Evolutionary conservation across 2,329 filamentous ascomycete species (phyloP), one percentile per base, ranked within the genome.

Genomic region (Ophiosphaerella narmari): DNA sequence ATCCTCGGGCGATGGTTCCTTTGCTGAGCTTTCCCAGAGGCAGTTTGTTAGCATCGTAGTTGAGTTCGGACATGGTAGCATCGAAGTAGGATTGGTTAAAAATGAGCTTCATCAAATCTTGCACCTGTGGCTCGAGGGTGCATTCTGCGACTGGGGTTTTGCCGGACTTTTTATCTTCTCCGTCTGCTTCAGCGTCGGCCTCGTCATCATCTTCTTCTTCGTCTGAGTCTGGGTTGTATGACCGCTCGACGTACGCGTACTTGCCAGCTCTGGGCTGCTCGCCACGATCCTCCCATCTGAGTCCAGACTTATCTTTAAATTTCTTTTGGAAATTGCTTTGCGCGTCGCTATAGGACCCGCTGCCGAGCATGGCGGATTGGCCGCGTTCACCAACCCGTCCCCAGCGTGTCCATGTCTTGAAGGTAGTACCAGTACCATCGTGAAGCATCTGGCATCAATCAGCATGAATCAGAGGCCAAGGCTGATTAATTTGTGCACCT

Each of bases 1-100:
- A 96, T 7, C 91, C 91, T 12, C 82, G 80, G 24, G 80, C 82
- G 58, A 96, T 87, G 16, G 89, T 94, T 11, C 81, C 75, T 64
- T 92, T 91, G 78, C 89, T 90, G 21, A 96, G 80, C 68, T 94
- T 95, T 4, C 91, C 91, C 1, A 96, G 77, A 0, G 91, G 91
- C 35, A 96, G 77, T 71, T 95, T 95, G 56, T 87, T 79, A 8
- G 82, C 79, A 59, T 91, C 86, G 60, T 91, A 91, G 58, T 89
- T 88, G 58, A 90, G 77, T 1, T 82, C 77, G 1, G 73, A 69
- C 85, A 90, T 88, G 32, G 84, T 82, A 7, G 80, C 80, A 18
- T 83, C 78, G 71, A 95, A 91, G 67, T 87, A 86, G 18, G 86
- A 70, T 49, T 84, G 80, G 70, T 95, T 92, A 79, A 96, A 96